These are phyloP conservation scores for Zostera marina DNA, from an alignment of 116 monocot species.

Conservation along the genomic window DNA sequence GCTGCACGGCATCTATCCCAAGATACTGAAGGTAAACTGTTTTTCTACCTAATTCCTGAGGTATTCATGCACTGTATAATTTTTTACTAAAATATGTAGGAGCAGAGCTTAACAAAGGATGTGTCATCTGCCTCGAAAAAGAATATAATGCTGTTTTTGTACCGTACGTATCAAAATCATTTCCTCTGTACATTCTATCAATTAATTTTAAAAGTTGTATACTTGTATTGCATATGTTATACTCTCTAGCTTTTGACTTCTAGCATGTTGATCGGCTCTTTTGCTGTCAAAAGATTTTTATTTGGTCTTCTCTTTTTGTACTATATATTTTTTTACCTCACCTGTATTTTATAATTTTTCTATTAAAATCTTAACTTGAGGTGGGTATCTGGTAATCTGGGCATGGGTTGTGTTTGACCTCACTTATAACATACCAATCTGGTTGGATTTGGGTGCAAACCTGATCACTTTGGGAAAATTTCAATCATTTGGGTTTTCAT, in stretches of 20 bases:
- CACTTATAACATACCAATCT: no score
- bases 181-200: background rate
- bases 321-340: background rate
- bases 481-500: no score
- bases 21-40: slow-evolving; percentile 27
- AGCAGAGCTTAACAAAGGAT: slow-evolving; percentile 24
- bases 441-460: no score
- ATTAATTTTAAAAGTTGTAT: background rate
- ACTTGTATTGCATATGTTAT: background rate
- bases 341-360: background rate
- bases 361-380: no score
- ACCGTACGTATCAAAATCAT: slow-evolving; percentile 50
- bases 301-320: background rate
- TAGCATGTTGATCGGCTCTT: no score
- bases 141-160: slow-evolving; percentile 98
- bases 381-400: no score
- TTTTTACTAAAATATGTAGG: slow-evolving; percentile 4
- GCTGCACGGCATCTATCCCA: slow-evolving; percentile 61
- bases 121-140: slow-evolving; percentile 88
- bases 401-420: no score
- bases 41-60: background rate
- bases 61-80: background rate
- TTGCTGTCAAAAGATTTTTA: no score
- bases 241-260: background rate
- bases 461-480: no score